Evolutionary conservation across 495 filamentous ascomycete genomes (phyloP).

Genomic region (Neurospora hispaniola): DNA sequence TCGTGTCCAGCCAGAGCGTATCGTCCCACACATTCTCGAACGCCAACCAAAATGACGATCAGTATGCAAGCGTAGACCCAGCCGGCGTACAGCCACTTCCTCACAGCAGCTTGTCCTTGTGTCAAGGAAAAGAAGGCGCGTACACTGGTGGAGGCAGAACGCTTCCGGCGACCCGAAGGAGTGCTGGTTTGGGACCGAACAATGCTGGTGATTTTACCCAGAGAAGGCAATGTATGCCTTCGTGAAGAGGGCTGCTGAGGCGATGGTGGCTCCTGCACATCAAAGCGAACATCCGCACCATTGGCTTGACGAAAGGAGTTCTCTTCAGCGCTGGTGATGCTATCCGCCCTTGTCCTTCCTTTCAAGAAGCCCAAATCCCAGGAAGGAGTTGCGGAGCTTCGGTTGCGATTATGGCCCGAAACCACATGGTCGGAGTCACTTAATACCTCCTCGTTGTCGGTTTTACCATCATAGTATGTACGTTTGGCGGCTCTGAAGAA

Average conservation of each 20-base stretch:
- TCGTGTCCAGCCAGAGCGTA: conserved; percentile 62
- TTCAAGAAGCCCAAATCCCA: neutral
- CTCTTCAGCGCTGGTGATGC: conserved; percentile 8
- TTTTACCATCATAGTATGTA: neutral
- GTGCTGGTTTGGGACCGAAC: conserved; percentile 38
- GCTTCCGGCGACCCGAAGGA: conserved; percentile 55
- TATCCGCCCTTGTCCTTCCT: neutral
- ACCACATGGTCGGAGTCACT: neutral
- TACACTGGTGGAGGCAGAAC: conserved; percentile 53
- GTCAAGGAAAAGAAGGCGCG: conserved; percentile 73
- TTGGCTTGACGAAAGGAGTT: neutral
- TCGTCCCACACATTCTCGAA: conserved; percentile 56
- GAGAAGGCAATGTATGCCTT: conserved; percentile 44
- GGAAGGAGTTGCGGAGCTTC: neutral
- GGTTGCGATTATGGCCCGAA: neutral
- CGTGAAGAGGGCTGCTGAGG: conserved; percentile 20
- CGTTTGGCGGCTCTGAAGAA: neutral
- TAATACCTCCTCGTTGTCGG: neutral
- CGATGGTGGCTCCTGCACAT: conserved; percentile 4
- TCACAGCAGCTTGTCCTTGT: conserved; percentile 55
- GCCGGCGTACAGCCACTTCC: conserved; percentile 75
- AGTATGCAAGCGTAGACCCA: conserved; percentile 63
- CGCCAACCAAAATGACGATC: conserved; percentile 53
- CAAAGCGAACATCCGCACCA: conserved; percentile 9
- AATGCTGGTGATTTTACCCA: conserved; percentile 12